Conservation (phyloP, 2,329 filamentous ascomycete genomes). For the Penicillium expansum region DNA sequence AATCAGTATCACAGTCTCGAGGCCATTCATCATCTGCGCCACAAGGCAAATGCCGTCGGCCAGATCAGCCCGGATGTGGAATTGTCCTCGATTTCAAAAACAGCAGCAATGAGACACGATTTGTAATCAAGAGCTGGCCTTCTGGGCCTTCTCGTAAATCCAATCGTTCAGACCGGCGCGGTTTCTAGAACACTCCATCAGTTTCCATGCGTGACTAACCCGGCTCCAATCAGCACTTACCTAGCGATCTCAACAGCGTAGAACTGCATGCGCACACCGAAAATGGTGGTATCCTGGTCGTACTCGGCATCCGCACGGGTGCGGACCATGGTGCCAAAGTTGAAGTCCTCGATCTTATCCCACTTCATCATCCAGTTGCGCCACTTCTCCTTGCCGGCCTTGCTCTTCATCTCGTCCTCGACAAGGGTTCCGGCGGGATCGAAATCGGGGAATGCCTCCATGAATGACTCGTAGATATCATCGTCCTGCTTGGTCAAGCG, state of each 20-base stretch:
- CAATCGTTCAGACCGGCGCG: conserved; percentile 89
- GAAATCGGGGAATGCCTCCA: conserved; percentile 86
- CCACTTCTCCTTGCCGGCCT: conserved; percentile 90
- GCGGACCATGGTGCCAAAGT: conserved; percentile 93
- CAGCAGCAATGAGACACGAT: conserved; percentile 1
- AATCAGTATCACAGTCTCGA: not conserved
- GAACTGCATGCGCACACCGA: conserved; percentile 82
- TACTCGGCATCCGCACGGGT: conserved; percentile 78
- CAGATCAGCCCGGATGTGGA: conserved; percentile 16
- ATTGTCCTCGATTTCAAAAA: conserved; percentile 11
- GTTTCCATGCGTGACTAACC: not conserved
- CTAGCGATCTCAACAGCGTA: conserved; percentile 75
- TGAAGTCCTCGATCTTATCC: conserved; percentile 93
- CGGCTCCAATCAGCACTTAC: conserved; percentile 40
- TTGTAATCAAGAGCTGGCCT: conserved; percentile 27
- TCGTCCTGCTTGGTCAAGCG: conserved; percentile 93
- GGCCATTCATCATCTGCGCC: conserved; percentile 2
- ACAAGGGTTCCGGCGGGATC: conserved; percentile 76
- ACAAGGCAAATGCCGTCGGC: conserved; percentile 19
- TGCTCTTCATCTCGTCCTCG: conserved; percentile 98
- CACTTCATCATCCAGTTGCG: conserved; percentile 90
- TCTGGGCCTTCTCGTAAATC: conserved; percentile 78
- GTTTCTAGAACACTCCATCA: conserved; percentile 56
- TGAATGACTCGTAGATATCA: conserved; percentile 88
- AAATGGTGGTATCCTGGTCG: conserved; percentile 84